These are phyloP conservation scores for Xylaria sp. DNA, from an alignment of 2,329 filamentous ascomycete genomes.

Conservation along the genomic window DNA sequence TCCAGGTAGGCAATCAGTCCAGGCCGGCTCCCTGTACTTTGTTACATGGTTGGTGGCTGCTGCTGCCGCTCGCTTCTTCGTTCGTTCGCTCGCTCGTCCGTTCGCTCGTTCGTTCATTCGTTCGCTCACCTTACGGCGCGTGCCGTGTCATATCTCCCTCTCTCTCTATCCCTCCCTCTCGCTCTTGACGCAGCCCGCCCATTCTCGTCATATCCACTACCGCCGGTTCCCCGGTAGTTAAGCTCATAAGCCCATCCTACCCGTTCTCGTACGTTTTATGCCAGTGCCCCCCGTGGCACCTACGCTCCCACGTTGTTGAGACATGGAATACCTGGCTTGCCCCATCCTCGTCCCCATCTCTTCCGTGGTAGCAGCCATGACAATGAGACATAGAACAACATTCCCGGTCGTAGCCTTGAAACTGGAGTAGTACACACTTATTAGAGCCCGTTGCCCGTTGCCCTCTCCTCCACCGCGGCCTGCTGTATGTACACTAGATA, in stretches of 20 bases:
- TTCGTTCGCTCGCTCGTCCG: too few relatives aligned
- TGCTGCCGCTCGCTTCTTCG: too few relatives aligned
- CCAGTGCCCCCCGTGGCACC: slow-evolving; percentile 21
- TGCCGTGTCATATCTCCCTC: slow-evolving; percentile 11
- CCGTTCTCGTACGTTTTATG: slow-evolving; percentile 34
- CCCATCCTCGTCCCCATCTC: slow-evolving; percentile 1
- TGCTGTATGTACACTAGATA: background rate
- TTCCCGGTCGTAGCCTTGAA: slow-evolving; percentile 18
- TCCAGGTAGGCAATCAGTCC: background rate
- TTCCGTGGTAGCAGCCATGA: slow-evolving; percentile 15
- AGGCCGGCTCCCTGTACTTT: slow-evolving; percentile 18
- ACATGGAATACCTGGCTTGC: slow-evolving; percentile 29
- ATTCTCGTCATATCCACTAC: slow-evolving; percentile 15
- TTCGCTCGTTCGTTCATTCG: slow-evolving; percentile 15
- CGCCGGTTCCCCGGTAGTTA: slow-evolving; percentile 20
- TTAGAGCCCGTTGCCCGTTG: slow-evolving; percentile 18
- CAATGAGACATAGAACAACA: slow-evolving; percentile 30
- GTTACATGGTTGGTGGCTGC: slow-evolving; percentile 26
- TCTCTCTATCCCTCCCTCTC: too few relatives aligned
- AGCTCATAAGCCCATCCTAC: slow-evolving; percentile 29
- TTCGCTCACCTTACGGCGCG: slow-evolving; percentile 15
- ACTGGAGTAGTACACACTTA: slow-evolving; percentile 33
- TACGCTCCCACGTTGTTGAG: slow-evolving; percentile 16
- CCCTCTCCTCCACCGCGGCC: background rate
- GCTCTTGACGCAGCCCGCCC: slow-evolving; percentile 4